phyloP scores from a whole-genome alignment of 1,139 yeast species.

The Protomyces inundatus region DNA sequence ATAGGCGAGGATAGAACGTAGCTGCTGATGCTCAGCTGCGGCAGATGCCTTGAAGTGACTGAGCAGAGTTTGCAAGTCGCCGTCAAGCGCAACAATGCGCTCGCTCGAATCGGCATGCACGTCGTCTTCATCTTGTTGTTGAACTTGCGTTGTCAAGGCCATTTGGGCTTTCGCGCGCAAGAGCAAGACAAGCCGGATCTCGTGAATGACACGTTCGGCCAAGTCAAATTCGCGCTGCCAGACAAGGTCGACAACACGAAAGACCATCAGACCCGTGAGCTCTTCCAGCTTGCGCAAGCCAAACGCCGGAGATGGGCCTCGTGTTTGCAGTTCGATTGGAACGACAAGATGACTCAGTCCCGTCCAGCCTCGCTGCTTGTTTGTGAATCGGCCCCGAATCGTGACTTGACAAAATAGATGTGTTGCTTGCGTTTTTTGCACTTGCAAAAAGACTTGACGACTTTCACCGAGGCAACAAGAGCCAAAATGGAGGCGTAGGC shows the following conservation, averaged over 20 bases:
- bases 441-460: not conserved
- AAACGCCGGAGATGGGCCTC: not conserved
- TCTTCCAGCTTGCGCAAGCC: not conserved
- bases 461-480: not conserved
- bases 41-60: not conserved
- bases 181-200: not conserved
- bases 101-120: not conserved
- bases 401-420: not conserved
- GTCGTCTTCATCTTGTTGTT: not conserved
- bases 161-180: not conserved
- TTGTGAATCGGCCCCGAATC: not conserved
- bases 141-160: not conserved
- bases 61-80: not conserved
- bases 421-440: not conserved
- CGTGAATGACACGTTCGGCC: not conserved
- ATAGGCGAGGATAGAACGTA: not conserved
- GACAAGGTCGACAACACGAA: not conserved
- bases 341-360: not conserved
- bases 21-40: not conserved
- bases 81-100: not conserved
- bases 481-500: not conserved
- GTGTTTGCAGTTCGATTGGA: not conserved
- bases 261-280: not conserved
- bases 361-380: not conserved
- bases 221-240: not conserved